A percentile compares a stretch with the other conserved stretches of the same genome.
phyloP scores from a whole-genome alignment of 441 rosid genomes.

The Syzygium malaccense region DNA sequence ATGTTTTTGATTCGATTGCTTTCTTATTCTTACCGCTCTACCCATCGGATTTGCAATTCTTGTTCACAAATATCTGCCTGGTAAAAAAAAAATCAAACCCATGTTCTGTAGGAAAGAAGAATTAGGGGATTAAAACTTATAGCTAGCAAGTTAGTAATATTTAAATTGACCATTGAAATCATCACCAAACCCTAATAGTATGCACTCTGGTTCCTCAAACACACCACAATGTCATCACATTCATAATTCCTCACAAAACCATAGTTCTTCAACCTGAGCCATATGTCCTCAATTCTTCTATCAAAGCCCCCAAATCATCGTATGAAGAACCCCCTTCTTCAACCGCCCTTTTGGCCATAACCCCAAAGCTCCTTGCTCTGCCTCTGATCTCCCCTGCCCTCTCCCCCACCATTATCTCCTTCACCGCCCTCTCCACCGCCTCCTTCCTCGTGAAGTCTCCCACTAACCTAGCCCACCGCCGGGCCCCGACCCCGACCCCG shows the following conservation, averaged over 20 bases:
- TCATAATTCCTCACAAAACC: not conserved
- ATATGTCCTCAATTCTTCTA: not conserved
- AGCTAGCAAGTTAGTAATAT: not conserved
- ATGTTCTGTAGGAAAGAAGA: not conserved
- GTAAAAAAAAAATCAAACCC: not conserved
- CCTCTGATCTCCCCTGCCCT: not conserved
- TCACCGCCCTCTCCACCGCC: not conserved
- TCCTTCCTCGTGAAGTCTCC: not conserved
- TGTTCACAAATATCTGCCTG: not conserved
- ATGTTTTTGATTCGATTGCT: not conserved
- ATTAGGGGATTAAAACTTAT: not conserved
- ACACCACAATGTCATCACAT: not conserved
- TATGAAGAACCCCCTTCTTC: constrained; percentile 9
- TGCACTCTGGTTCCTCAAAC: not conserved
- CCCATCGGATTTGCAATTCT: not conserved
- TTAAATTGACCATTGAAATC: not conserved
- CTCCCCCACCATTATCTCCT: not conserved
- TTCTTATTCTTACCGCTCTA: not conserved
- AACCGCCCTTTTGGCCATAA: constrained; percentile 1
- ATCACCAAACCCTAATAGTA: not conserved
- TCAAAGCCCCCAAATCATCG: not conserved
- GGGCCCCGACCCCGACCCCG: constrained; percentile 1
- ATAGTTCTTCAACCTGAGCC: not conserved
- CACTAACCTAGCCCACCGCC: not conserved
- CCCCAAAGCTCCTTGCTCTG: not conserved